Conservation (phyloP, 192 early-diverging fungal species). For the Umbelopsis isabellina region DNA sequence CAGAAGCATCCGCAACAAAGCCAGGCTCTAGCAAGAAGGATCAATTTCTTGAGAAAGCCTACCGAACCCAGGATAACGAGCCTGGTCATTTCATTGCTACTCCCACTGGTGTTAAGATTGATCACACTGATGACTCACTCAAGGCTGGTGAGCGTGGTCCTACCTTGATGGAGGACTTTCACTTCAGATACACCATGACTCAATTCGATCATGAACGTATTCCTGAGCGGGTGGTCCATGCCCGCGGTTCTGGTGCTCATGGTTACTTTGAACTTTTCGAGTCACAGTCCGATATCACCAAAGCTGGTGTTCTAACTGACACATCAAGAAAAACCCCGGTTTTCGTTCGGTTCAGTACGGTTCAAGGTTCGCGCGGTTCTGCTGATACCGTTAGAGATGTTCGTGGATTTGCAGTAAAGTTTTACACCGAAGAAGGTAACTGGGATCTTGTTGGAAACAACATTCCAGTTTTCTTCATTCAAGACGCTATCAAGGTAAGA, state of each 20-base stretch:
- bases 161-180: conserved; percentile 35
- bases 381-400: conserved; percentile 46
- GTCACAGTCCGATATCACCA: conserved; percentile 2
- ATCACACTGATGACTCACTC: conserved; percentile 27
- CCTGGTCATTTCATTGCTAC: background rate
- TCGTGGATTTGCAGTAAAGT: conserved; percentile 47
- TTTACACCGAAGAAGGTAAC: conserved; percentile 49
- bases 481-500: conserved; percentile 40
- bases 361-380: conserved; percentile 39
- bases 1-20: background rate
- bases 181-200: conserved; percentile 28
- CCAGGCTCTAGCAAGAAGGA: conserved; percentile 8
- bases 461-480: conserved; percentile 48
- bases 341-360: conserved; percentile 46
- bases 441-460: conserved; percentile 51
- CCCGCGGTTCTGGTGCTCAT: conserved; percentile 46
- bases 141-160: conserved; percentile 37
- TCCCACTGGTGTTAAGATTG: conserved; percentile 26
- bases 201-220: conserved; percentile 36
- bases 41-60: background rate
- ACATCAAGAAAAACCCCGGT: conserved; percentile 37
- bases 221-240: conserved; percentile 45
- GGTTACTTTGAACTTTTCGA: conserved; percentile 40
- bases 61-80: background rate
- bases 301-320: background rate